Percentiles rank a stretch among this genome's conserved stretches.
Conservation (phyloP, 495 filamentous ascomycete genomes). For the Neurospora intermedia region DNA sequence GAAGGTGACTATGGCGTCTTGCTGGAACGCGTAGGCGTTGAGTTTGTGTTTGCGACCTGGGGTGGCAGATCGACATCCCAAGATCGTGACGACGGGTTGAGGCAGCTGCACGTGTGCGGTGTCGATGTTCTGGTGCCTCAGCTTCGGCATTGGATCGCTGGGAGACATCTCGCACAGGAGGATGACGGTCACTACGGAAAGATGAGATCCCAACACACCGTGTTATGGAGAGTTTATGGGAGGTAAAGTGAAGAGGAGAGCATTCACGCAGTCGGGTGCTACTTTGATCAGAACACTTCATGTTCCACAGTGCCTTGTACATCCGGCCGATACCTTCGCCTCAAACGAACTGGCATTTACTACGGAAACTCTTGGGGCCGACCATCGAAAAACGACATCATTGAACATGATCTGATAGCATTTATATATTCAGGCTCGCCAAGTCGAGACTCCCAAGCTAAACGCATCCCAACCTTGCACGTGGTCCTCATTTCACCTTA, state of each 20-base stretch:
- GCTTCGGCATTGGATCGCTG: background rate
- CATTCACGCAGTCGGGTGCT: too few relatives aligned
- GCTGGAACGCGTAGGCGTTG: constrained; percentile 35
- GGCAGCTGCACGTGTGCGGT: constrained; percentile 1
- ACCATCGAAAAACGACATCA: background rate
- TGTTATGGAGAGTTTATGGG: background rate
- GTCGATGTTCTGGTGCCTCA: constrained; percentile 2
- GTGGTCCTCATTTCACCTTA: background rate
- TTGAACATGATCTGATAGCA: background rate
- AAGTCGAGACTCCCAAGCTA: background rate
- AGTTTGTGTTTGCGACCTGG: constrained; percentile 24
- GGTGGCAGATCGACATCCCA: constrained; percentile 24
- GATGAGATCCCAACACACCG: background rate
- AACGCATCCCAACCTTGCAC: background rate
- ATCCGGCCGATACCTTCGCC: background rate
- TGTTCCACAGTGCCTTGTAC: too few relatives aligned
- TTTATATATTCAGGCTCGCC: background rate
- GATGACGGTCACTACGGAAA: background rate
- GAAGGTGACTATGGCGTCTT: constrained; percentile 29
- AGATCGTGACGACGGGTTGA: constrained; percentile 18
- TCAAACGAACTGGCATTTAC: background rate
- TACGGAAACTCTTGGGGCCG: too few relatives aligned
- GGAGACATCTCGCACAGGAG: background rate
- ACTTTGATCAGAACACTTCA: too few relatives aligned
- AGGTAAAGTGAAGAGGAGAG: background rate